Percentiles rank a stretch among this genome's conserved stretches.
These are phyloP conservation scores for Afroboletus lepidellus DNA, from an alignment of 1,284 basidiomycete genomes.

Conservation along the genomic window DNA sequence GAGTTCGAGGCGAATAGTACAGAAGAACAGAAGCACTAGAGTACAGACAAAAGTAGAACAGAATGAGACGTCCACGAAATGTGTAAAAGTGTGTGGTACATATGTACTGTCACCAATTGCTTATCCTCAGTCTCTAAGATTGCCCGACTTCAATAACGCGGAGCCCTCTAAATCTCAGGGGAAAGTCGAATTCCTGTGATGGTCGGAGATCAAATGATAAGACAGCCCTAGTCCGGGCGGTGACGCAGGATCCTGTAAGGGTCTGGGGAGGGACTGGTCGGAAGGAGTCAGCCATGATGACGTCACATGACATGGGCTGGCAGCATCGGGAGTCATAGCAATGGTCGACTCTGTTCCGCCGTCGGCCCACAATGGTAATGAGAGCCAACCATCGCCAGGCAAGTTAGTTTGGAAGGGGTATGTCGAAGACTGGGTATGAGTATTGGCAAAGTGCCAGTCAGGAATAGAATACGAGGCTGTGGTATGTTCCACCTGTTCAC, in stretches of 20 bases:
- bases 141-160: conserved; percentile 3
- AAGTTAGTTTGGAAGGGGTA: neutral
- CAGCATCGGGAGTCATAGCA: neutral
- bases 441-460: conserved; percentile 9
- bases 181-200: conserved; percentile 1
- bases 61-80: neutral
- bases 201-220: conserved; percentile 8
- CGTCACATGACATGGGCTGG: conserved; percentile 2
- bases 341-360: neutral
- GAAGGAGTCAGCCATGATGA: conserved; percentile 4
- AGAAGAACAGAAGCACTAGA: neutral
- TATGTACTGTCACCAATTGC: neutral
- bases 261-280: neutral
- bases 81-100: neutral
- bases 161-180: conserved; percentile 5
- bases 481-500: conserved; percentile 4
- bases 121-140: neutral
- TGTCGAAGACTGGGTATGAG: conserved; percentile 1
- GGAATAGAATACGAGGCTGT: neutral
- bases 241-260: neutral
- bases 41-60: neutral
- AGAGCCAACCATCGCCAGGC: neutral
- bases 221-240: neutral
- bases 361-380: conserved; percentile 6
- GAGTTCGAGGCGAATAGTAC: neutral